These are phyloP conservation scores for Penicillium angulare DNA, from an alignment of 495 filamentous ascomycete species.

Conservation along the genomic window DNA sequence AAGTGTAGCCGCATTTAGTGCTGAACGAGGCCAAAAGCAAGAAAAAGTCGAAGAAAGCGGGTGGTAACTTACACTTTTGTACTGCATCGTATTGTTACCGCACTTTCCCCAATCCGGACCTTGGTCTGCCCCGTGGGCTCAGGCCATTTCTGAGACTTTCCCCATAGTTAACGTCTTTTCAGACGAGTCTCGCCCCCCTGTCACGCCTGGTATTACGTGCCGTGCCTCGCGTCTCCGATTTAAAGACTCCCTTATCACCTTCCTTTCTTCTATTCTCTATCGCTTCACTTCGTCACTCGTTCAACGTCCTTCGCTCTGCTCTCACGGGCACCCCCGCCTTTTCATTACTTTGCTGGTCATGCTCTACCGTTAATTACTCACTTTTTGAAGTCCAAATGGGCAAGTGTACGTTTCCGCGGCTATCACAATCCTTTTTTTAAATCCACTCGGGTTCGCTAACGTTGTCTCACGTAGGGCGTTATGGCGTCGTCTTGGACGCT, in stretches of 20 bases:
- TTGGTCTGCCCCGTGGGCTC: background rate
- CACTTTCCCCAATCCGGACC: conserved; percentile 11
- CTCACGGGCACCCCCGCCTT: background rate
- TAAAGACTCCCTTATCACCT: conserved; percentile 2
- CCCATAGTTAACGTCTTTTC: too few relatives aligned
- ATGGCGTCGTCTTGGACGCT: conserved; percentile 68
- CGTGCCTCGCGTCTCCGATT: conserved; percentile 16
- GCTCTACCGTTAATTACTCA: conserved; percentile 20
- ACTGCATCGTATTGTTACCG: conserved; percentile 9
- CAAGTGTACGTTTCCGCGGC: conserved; percentile 41
- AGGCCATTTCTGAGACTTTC: background rate
- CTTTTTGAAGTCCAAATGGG: conserved; percentile 40
- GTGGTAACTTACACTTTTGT: conserved; percentile 3
- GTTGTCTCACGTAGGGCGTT: conserved; percentile 47
- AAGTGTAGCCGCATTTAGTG: too few relatives aligned
- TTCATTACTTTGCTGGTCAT: conserved; percentile 27
- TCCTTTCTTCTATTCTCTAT: conserved; percentile 18
- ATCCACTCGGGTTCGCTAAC: background rate
- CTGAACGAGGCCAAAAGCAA: background rate
- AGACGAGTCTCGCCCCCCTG: conserved; percentile 14
- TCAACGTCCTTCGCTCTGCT: background rate
- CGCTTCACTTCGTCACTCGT: conserved; percentile 4
- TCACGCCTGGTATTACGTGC: conserved; percentile 21
- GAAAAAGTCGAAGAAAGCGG: background rate
- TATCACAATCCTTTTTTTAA: background rate